Conservation (phyloP, 108 stramenopile genomes). For the Epithemia pelagica region DNA sequence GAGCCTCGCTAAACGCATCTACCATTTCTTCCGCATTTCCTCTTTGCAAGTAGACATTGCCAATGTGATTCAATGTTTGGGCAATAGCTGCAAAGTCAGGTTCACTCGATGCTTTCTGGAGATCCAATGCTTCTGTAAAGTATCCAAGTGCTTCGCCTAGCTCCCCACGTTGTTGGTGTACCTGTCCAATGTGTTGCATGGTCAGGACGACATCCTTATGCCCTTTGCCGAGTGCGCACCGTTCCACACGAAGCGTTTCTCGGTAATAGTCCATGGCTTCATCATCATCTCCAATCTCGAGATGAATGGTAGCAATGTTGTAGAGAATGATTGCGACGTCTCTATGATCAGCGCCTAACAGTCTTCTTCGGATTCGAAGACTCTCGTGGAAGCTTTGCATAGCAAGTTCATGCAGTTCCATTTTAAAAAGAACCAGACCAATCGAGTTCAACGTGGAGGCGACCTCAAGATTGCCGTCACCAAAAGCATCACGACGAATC, state of each 20-base stretch:
- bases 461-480: slow-evolving; percentile 39
- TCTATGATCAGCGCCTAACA: slow-evolving; percentile 33
- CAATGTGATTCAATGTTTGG: slow-evolving; percentile 46
- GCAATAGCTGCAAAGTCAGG: slow-evolving; percentile 21
- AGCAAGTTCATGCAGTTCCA: slow-evolving; percentile 48
- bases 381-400: slow-evolving; percentile 46
- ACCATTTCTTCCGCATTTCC: slow-evolving; percentile 41
- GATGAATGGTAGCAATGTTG: slow-evolving; percentile 49
- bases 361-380: slow-evolving; percentile 42
- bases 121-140: slow-evolving; percentile 38
- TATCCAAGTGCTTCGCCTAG: slow-evolving; percentile 37
- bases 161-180: slow-evolving; percentile 53
- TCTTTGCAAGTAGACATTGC: slow-evolving; percentile 40
- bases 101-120: slow-evolving; percentile 21
- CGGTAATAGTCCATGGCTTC: slow-evolving; percentile 41
- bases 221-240: slow-evolving; percentile 30
- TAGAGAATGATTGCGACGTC: slow-evolving; percentile 49
- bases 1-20: slow-evolving; percentile 40
- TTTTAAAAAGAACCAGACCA: slow-evolving; percentile 52
- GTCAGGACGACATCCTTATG: slow-evolving; percentile 51
- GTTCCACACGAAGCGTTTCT: slow-evolving; percentile 55
- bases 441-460: slow-evolving; percentile 56
- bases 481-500: slow-evolving; percentile 38
- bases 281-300: slow-evolving; percentile 59
- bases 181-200: slow-evolving; percentile 49